These are phyloP conservation scores for Phoma sp. DNA, from an alignment of 2,329 filamentous ascomycete species.

Conservation along the genomic window DNA sequence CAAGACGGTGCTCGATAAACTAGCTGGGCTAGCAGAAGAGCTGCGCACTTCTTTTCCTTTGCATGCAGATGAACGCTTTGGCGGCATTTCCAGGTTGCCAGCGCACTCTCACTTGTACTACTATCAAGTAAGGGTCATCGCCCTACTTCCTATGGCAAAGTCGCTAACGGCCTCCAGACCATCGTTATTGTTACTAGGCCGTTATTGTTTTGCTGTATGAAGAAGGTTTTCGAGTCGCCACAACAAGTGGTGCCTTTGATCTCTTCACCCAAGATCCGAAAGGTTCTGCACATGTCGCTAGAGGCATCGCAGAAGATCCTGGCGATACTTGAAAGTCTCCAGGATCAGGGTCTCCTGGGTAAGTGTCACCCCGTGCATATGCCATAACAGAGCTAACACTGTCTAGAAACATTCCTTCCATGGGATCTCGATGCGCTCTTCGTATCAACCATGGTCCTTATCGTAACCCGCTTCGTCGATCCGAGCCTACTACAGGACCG, in stretches of 20 bases:
- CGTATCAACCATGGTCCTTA: conserved; percentile 53
- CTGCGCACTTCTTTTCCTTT: conserved; percentile 50
- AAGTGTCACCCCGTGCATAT: conserved; percentile 7
- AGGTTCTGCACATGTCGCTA: conserved; percentile 52
- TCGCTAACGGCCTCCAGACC: conserved; percentile 38
- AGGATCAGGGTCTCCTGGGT: conserved; percentile 59
- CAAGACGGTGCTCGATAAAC: conserved; percentile 50
- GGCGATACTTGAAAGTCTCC: conserved; percentile 53
- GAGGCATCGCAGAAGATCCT: conserved; percentile 56
- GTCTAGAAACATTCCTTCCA: conserved; percentile 58
- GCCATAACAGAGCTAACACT: not conserved
- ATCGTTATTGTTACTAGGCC: conserved; percentile 53
- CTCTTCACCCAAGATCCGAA: conserved; percentile 49
- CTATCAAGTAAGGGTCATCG: conserved; percentile 47
- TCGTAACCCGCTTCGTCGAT: conserved; percentile 47
- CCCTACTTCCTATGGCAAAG: not conserved
- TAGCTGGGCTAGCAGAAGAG: conserved; percentile 52
- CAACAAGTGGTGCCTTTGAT: conserved; percentile 41
- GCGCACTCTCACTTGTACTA: conserved; percentile 49
- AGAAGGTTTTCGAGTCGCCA: conserved; percentile 43
- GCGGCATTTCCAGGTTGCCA: conserved; percentile 52
- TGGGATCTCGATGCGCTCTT: conserved; percentile 58
- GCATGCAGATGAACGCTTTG: conserved; percentile 46
- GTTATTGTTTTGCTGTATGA: conserved; percentile 54
- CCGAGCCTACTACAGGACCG: conserved; percentile 47